Evolutionary conservation across 441 rosid genomes (phyloP).

Genomic region (Pelargonium fulgidum): DNA sequence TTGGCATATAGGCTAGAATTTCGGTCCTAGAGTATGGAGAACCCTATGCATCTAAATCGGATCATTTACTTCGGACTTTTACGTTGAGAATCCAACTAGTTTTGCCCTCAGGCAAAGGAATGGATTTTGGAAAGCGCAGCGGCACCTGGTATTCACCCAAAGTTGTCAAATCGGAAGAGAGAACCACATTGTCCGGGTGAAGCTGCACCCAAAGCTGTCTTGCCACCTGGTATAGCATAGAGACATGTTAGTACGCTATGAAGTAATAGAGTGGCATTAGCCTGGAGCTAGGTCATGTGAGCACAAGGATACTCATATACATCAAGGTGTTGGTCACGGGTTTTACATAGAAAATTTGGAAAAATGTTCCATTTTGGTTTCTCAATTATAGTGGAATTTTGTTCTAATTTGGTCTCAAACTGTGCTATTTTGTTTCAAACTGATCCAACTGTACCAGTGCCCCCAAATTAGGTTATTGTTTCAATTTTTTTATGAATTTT

Average conservation of each 20-base stretch:
- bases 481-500: no score
- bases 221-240: constrained; percentile 41
- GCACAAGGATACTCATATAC: no score
- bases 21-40: neutral
- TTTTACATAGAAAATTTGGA: no score
- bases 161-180: constrained; percentile 54
- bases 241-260: neutral
- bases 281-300: no score
- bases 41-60: neutral
- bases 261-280: neutral
- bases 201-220: constrained; percentile 72
- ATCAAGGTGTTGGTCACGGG: no score
- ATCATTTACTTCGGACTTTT: constrained; percentile 66
- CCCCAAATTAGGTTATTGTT: no score
- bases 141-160: constrained; percentile 73
- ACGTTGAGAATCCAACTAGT: constrained; percentile 67
- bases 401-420: no score
- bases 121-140: constrained; percentile 67
- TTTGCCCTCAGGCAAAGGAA: constrained; percentile 73
- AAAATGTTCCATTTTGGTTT: no score
- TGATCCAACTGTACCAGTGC: no score
- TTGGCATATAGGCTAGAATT: neutral
- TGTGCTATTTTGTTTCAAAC: no score
- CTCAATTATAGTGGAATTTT: no score
- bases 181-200: constrained; percentile 60